Percentiles rank a stretch among this genome's conserved stretches.
These are phyloP conservation scores for Corymbia maculata DNA, from an alignment of 345 rosid genomes.

Conservation along the genomic window DNA sequence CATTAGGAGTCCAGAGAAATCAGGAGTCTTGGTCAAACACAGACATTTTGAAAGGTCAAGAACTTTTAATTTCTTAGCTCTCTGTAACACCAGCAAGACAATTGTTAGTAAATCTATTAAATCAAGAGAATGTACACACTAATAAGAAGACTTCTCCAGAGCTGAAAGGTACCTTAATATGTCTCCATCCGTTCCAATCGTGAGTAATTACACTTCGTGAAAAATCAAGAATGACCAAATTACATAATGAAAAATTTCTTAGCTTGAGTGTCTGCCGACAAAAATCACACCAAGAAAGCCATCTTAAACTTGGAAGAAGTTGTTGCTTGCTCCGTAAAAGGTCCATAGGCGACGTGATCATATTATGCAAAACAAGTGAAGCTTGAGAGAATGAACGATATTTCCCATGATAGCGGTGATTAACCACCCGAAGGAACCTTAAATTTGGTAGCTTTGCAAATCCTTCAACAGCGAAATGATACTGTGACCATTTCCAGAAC, in stretches of 20 bases:
- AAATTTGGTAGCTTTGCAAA: not conserved
- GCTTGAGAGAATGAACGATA: no score
- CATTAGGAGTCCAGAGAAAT: not conserved
- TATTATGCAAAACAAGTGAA: fast-evolving
- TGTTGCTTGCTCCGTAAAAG: not conserved
- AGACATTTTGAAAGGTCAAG: fast-evolving
- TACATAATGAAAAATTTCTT: not conserved
- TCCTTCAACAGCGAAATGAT: not conserved
- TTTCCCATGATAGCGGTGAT: no score
- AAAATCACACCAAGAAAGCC: not conserved
- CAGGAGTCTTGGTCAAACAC: not conserved
- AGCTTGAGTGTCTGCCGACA: not conserved
- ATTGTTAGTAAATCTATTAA: not conserved
- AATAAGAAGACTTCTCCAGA: not conserved
- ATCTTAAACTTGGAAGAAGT: not conserved
- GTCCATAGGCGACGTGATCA: not conserved
- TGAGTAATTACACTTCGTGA: not conserved
- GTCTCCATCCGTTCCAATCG: not conserved
- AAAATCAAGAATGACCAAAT: not conserved
- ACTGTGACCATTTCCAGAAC: not conserved
- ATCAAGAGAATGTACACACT: not conserved
- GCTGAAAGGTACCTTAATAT: not conserved
- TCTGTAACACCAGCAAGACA: not conserved
- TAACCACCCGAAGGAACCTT: not conserved
- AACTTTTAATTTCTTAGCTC: not conserved